These are phyloP conservation scores for Penicillium sp. DNA, from an alignment of 2,329 filamentous ascomycete species.

Conservation along the genomic window DNA sequence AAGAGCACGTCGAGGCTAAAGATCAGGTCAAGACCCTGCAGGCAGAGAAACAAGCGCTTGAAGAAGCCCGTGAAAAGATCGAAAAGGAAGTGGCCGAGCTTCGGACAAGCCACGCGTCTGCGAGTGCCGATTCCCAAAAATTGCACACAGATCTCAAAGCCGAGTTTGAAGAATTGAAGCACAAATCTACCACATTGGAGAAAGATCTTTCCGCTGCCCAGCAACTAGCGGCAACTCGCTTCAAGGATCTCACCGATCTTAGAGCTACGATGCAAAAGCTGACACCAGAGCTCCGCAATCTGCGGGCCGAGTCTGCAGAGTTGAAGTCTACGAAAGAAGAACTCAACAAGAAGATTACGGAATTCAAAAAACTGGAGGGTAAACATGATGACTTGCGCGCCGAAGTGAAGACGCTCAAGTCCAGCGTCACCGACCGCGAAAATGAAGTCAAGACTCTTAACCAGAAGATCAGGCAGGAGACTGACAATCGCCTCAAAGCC, in stretches of 20 bases:
- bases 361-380: constrained; percentile 73
- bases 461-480: constrained; percentile 73
- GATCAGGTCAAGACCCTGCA: constrained; percentile 68
- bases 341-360: constrained; percentile 57
- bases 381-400: constrained; percentile 75
- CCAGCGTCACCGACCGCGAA: constrained; percentile 69
- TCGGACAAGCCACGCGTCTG: constrained; percentile 46
- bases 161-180: constrained; percentile 69
- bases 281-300: constrained; percentile 76
- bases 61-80: constrained; percentile 61
- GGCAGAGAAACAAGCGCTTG: constrained; percentile 60
- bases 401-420: constrained; percentile 67
- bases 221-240: constrained; percentile 78
- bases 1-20: constrained; percentile 80
- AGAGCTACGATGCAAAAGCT: constrained; percentile 76
- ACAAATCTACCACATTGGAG: constrained; percentile 65
- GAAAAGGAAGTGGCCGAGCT: constrained; percentile 65
- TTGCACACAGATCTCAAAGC: constrained; percentile 53
- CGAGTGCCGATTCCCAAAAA: constrained; percentile 47
- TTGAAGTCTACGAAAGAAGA: constrained; percentile 75
- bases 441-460: constrained; percentile 72
- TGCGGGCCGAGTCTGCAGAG: constrained; percentile 71
- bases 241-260: constrained; percentile 80
- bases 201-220: constrained; percentile 82
- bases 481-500: constrained; percentile 63